These are phyloP conservation scores for Boletus sp. DNA, from an alignment of 1,284 basidiomycete genomes.

Conservation along the genomic window DNA sequence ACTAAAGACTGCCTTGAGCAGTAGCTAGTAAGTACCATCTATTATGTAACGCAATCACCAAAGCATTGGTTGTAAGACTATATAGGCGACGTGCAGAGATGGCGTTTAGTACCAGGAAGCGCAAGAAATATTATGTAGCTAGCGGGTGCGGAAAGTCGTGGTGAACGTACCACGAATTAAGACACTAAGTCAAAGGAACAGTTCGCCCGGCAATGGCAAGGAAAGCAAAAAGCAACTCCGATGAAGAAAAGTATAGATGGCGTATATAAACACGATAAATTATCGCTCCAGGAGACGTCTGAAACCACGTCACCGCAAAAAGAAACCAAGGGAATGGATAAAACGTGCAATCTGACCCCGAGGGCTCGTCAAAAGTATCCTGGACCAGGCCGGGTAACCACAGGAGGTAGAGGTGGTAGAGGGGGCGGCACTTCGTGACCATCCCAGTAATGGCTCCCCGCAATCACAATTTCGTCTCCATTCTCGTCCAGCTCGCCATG, in stretches of 20 bases:
- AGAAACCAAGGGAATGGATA: constrained; percentile 9
- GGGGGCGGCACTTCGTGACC: constrained; percentile 17
- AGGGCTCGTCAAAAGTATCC: constrained; percentile 25
- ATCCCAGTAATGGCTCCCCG: constrained; percentile 22
- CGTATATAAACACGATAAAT: constrained; percentile 29
- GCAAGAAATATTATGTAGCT: constrained; percentile 16
- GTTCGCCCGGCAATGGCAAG: constrained; percentile 10
- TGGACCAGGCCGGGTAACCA: constrained; percentile 18
- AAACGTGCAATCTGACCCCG: constrained; percentile 3
- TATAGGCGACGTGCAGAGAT: constrained; percentile 2
- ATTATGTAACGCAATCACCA: constrained; percentile 1
- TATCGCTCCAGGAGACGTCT: constrained; percentile 9
- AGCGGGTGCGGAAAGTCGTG: neutral
- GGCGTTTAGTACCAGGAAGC: constrained; percentile 5
- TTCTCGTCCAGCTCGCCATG: constrained; percentile 25
- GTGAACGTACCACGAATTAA: constrained; percentile 7
- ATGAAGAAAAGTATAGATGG: constrained; percentile 11
- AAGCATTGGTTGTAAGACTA: constrained; percentile 4
- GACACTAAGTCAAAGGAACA: neutral
- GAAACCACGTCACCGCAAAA: constrained; percentile 1
- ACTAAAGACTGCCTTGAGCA: constrained; percentile 11
- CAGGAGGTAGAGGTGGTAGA: constrained; percentile 18
- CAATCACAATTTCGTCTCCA: constrained; percentile 20
- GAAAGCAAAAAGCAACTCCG: constrained; percentile 1
- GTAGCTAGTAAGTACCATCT: constrained; percentile 3